Evolutionary conservation across 176 grass and related monocot genomes (phyloP).

Genomic region (Zizania latifolia): DNA sequence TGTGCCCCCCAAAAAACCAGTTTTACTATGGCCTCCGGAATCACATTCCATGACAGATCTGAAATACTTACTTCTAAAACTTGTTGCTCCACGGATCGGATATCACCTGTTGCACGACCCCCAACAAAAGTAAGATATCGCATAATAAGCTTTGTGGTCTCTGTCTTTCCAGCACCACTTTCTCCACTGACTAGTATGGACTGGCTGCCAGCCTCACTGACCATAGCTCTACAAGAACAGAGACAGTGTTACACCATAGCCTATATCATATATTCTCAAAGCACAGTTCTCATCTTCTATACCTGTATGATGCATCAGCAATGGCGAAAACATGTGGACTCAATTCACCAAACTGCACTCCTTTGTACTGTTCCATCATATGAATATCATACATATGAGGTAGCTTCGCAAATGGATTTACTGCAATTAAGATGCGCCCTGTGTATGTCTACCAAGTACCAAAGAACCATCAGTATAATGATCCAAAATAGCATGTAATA

Average conservation of each 20-base stretch:
- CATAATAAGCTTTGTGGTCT: conserved; percentile 84
- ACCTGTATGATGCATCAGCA: conserved; percentile 67
- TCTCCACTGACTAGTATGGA: conserved; percentile 89
- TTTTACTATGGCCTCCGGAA: background rate
- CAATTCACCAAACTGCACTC: conserved; percentile 59
- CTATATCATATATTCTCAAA: background rate
- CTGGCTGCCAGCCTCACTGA: conserved; percentile 47
- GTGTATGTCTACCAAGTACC: conserved; percentile 59
- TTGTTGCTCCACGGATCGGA: conserved; percentile 81
- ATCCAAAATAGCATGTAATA: background rate
- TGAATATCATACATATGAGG: conserved; percentile 63
- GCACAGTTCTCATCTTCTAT: background rate
- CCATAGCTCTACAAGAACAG: conserved; percentile 60
- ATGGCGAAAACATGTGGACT: conserved; percentile 82
- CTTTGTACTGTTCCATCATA: conserved; percentile 87
- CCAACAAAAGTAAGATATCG: conserved; percentile 81
- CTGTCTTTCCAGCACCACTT: conserved; percentile 81
- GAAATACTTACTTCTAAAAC: conserved; percentile 60
- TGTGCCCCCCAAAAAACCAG: too few species aligned
- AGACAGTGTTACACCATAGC: background rate
- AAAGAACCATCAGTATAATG: background rate
- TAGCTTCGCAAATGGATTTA: conserved; percentile 66
- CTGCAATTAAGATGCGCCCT: conserved; percentile 69
- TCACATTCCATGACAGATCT: conserved; percentile 5
- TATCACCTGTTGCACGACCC: conserved; percentile 55